Evolutionary conservation across 2,329 filamentous ascomycete genomes (phyloP), one percentile per base, ranked within the genome.

Genomic region (Alternaria triticina): DNA sequence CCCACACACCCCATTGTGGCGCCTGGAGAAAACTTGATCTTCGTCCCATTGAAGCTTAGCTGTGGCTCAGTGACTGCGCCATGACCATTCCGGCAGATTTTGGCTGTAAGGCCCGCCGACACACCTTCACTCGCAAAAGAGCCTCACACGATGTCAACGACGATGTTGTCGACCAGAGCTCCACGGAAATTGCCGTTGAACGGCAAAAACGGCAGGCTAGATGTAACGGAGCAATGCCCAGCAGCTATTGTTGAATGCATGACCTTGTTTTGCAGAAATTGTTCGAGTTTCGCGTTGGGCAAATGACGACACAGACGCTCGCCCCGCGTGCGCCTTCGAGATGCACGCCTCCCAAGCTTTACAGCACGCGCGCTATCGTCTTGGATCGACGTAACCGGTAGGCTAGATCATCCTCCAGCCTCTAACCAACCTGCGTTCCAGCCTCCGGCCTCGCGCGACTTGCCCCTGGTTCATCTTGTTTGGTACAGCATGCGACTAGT

Each of bases 261-360:
- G 43, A 36, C 46, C 30, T 22, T 58, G 47, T 51, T 50, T 50
- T 58, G 45, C 25, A 23, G 30, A 51, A 23, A 50, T 51, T 30
- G n/a, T 22, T 27, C 27, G 44, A 30, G 43, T 57, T 23, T 40
- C 20, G 54, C 10, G 28, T 28, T 22, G 40, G 30, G n/a, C 13
- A 22, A 57, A 52, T 58, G 54, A 58, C 54, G 59, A 57, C 59
- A 58, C 33, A 9, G 15, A 33, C 54, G n/a, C 9, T 43, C 22
- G 27, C 17, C 40, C 50, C 45, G 36, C 59, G 46, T 20, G 11
- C 54, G n/a, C 25, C 15, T 17, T 33, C 23, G 20, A 46, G 10
- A 9, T 36, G 15, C 46, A 33, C 28, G 36, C 25, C 30, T 22
- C 46, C 23, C 54, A 61, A 58, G 59, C 59, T 51, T 58, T 25